Evolutionary conservation across 108 stramenopile genomes (phyloP), one percentile per base, ranked within the genome.

Genomic region (Nitzschia palea): DNA sequence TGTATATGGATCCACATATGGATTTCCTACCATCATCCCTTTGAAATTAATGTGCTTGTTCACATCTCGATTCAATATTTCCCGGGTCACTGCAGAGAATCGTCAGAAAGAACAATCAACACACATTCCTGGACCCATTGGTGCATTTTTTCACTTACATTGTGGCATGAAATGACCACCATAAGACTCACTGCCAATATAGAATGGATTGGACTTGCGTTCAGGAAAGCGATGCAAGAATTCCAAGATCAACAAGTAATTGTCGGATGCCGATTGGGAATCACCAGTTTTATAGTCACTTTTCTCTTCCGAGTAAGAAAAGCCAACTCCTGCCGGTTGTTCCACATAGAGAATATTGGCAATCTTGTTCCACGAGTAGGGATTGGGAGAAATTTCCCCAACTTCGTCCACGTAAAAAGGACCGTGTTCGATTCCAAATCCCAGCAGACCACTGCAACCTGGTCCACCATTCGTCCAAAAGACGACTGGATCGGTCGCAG

Each of bases 401-500:
- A 70, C 50, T 34, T 59, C 28, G 14, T 35, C 17, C 27, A 75
- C 17, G 30, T 31, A 31, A 29, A 72, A 83, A 12, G 82, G 82
- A 12, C 82, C 82, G 32, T 73, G 61, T 71, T 83, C 82, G 0
- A 61, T 58, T 6, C 70, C 78, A 27, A 83, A 54, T 1, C 78
- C 82, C 9, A 77, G 28, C 14, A 83, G 44, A 1, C 78, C 78
- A 18, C 64, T 67, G 51, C 82, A 83, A 23, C 82, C 85, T 25
- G 85, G 85, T 17, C 85, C 85, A 30, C 85, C 85, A 52, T 86
- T 86, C 3, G 82, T 80, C 86, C 86, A 86, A 33, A 83, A 62
- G 4, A 83, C 71, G 2, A 86, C 63, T 27, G 80, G 81, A 48
- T 83, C 80, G 15, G 65, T 65, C 2, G 29, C 60, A 27, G 86